Conservation (phyloP, 768 basidiomycete species). For the Tylopilus subfusipes region DNA sequence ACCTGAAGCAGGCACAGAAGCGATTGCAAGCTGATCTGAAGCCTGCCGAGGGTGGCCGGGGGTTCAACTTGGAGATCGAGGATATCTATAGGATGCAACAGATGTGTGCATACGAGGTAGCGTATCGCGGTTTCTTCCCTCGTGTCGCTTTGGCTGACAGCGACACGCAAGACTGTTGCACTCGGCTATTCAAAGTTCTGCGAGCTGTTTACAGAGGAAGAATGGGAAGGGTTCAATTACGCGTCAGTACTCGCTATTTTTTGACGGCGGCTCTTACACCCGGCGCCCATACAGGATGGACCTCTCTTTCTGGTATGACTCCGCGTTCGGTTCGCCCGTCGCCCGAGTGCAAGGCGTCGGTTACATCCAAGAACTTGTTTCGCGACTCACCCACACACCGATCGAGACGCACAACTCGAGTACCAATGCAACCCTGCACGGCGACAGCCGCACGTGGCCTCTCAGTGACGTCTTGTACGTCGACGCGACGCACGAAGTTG, state of each 20-base stretch:
- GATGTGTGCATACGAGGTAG: conserved; percentile 81
- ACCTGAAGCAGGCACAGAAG: conserved; percentile 61
- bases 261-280: neutral
- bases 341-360: conserved; percentile 76
- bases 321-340: conserved; percentile 78
- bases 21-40: conserved; percentile 55
- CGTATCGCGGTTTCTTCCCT: neutral
- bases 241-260: conserved; percentile 43
- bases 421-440: conserved; percentile 79
- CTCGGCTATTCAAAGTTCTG: conserved; percentile 92
- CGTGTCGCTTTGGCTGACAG: neutral
- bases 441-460: conserved; percentile 66
- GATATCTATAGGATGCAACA: conserved; percentile 79
- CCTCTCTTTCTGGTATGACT: conserved; percentile 47
- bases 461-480: conserved; percentile 73
- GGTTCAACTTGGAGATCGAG: conserved; percentile 59
- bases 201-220: conserved; percentile 82
- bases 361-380: conserved; percentile 78
- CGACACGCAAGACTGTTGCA: conserved; percentile 68
- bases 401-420: conserved; percentile 72
- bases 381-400: conserved; percentile 75
- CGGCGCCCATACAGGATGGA: conserved; percentile 15
- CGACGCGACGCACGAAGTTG: conserved; percentile 91
- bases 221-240: conserved; percentile 94
- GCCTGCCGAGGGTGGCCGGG: conserved; percentile 28